These are phyloP conservation scores for Blumeria graminis DNA, from an alignment of 2,329 filamentous ascomycete species.

Conservation along the genomic window DNA sequence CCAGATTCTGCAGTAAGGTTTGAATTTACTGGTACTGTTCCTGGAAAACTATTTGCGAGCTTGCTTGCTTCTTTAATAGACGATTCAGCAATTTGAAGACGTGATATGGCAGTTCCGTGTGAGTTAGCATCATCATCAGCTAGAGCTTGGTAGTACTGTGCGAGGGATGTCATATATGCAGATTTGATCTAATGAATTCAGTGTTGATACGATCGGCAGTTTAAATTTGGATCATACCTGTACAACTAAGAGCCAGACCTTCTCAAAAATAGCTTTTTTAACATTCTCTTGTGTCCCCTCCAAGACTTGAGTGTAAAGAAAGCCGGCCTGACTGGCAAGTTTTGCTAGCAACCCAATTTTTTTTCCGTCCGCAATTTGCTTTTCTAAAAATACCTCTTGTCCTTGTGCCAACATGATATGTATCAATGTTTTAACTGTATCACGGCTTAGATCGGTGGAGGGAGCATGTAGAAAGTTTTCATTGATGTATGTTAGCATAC, in stretches of 20 bases:
- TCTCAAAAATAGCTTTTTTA: slow-evolving; percentile 75
- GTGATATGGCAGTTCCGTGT: slow-evolving; percentile 63
- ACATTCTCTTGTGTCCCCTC: slow-evolving; percentile 90
- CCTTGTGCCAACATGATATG: slow-evolving; percentile 82
- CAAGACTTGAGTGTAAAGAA: slow-evolving; percentile 64
- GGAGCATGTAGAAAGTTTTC: slow-evolving; percentile 97
- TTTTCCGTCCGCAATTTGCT: slow-evolving; percentile 79
- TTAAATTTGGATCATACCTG: slow-evolving; percentile 30
- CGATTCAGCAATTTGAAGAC: slow-evolving; percentile 58
- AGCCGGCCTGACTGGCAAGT: slow-evolving; percentile 71
- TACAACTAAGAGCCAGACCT: slow-evolving; percentile 66
- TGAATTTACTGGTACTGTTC: slow-evolving; percentile 51
- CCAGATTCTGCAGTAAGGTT: slow-evolving; percentile 69
- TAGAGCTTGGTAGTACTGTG: slow-evolving; percentile 81
- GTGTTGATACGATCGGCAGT: background rate
- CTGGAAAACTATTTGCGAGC: slow-evolving; percentile 57
- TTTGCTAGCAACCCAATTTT: slow-evolving; percentile 84
- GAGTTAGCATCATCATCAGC: slow-evolving; percentile 75
- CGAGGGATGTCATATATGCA: slow-evolving; percentile 58
- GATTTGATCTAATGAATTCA: slow-evolving; percentile 37
- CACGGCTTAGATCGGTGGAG: slow-evolving; percentile 80
- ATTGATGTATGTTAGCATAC: slow-evolving; percentile 99
- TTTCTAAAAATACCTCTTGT: slow-evolving; percentile 93
- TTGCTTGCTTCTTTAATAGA: slow-evolving; percentile 57
- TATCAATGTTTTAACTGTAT: slow-evolving; percentile 89